Evolutionary conservation across 2,329 filamentous ascomycete genomes (phyloP).

Genomic region (Alternaria postmessia): DNA sequence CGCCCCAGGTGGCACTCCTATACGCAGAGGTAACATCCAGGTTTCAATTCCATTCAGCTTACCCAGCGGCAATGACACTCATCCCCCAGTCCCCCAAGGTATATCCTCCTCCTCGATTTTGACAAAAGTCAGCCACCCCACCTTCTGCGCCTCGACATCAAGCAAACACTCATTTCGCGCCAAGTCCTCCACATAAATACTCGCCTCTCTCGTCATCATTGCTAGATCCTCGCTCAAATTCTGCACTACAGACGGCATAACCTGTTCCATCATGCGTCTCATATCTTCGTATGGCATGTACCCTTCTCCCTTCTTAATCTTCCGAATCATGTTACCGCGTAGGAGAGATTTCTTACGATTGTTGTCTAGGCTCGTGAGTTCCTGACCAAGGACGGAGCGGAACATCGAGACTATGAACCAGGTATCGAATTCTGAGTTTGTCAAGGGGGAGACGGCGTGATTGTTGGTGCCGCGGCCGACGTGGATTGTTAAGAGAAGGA

Average conservation of each 20-base stretch:
- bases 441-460: slow-evolving; percentile 4
- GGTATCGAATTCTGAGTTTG: slow-evolving; percentile 20
- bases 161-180: slow-evolving; percentile 36
- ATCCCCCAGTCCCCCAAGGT: slow-evolving; percentile 34
- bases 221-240: slow-evolving; percentile 35
- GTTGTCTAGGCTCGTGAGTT: slow-evolving; percentile 23
- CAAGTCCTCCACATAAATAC: slow-evolving; percentile 21
- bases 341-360: slow-evolving; percentile 10
- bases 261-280: slow-evolving; percentile 17
- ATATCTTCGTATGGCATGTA: slow-evolving; percentile 42
- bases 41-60: not conserved
- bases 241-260: slow-evolving; percentile 24
- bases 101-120: slow-evolving; percentile 38
- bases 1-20: too few relatives aligned
- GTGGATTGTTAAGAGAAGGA: slow-evolving; percentile 34
- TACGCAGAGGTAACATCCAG: too few relatives aligned
- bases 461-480: not conserved
- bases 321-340: slow-evolving; percentile 38
- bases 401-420: slow-evolving; percentile 45
- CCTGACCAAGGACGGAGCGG: slow-evolving; percentile 36
- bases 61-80: not conserved
- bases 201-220: slow-evolving; percentile 38
- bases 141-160: slow-evolving; percentile 34
- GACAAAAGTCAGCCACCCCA: slow-evolving; percentile 49
- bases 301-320: slow-evolving; percentile 37